Conservation (phyloP, 2,329 filamentous ascomycete genomes). For the Penicillium brasilianum region DNA sequence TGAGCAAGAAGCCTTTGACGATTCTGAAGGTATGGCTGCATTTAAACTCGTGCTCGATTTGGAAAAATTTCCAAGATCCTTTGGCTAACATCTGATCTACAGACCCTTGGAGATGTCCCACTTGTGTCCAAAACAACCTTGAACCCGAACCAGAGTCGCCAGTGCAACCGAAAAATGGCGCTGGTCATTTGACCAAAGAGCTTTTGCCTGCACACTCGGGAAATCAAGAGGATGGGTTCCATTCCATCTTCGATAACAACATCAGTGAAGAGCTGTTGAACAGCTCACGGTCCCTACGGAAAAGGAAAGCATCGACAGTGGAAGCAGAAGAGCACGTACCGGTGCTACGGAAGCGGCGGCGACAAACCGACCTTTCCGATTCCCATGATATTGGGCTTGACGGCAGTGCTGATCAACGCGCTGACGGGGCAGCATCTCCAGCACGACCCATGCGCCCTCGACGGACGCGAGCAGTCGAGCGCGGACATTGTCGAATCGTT, state of each 20-base stretch:
- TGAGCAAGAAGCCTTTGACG: conserved; percentile 66
- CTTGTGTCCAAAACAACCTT: conserved; percentile 54
- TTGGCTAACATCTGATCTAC: conserved; percentile 53
- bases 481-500: conserved; percentile 47
- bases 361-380: conserved; percentile 38
- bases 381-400: conserved; percentile 30
- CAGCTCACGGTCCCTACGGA: conserved; percentile 77
- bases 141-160: conserved; percentile 37
- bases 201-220: conserved; percentile 72
- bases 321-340: conserved; percentile 57
- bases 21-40: conserved; percentile 63
- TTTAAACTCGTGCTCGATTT: background rate
- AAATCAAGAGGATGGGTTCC: conserved; percentile 68
- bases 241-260: conserved; percentile 76
- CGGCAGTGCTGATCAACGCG: conserved; percentile 20
- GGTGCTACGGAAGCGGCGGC: conserved; percentile 56
- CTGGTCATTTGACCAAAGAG: conserved; percentile 71
- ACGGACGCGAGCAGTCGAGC: conserved; percentile 55
- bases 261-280: conserved; percentile 75
- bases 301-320: conserved; percentile 79
- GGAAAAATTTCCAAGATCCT: background rate
- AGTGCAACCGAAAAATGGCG: conserved; percentile 59
- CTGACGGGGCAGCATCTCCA: conserved; percentile 29
- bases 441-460: conserved; percentile 68
- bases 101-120: conserved; percentile 66